Evolutionary conservation across 1,284 basidiomycete species (phyloP).

Genomic region (Trametes sp.): DNA sequence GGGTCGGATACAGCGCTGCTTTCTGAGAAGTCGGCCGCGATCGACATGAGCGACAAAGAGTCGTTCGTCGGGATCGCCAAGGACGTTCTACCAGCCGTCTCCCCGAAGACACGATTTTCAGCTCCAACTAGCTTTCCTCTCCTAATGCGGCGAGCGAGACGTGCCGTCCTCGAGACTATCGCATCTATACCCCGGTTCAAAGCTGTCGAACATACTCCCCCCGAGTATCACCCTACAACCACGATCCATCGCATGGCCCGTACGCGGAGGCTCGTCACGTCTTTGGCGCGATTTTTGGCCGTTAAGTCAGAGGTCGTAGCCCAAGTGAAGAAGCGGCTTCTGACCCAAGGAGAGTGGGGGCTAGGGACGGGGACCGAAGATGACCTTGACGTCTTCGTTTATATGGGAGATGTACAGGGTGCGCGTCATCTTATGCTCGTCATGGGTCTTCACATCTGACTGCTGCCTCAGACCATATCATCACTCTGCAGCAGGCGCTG

Average conservation of each 20-base stretch:
- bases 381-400: slow-evolving; percentile 79
- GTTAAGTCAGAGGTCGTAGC: slow-evolving; percentile 88
- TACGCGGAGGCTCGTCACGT: slow-evolving; percentile 84
- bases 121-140: slow-evolving; percentile 33
- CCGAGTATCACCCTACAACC: slow-evolving; percentile 42
- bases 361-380: slow-evolving; percentile 52
- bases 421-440: slow-evolving; percentile 25
- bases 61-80: slow-evolving; percentile 20
- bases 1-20: slow-evolving; percentile 5
- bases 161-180: slow-evolving; percentile 23
- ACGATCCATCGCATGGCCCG: slow-evolving; percentile 80
- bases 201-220: slow-evolving; percentile 25
- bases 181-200: slow-evolving; percentile 28
- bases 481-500: slow-evolving; percentile 87
- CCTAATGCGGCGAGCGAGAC: slow-evolving; percentile 31
- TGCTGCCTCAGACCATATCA: slow-evolving; percentile 79
- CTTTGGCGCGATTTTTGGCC: slow-evolving; percentile 78
- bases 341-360: slow-evolving; percentile 48
- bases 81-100: slow-evolving; percentile 9
- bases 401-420: slow-evolving; percentile 95
- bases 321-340: slow-evolving; percentile 79
- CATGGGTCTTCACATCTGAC: not conserved
- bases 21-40: slow-evolving; percentile 8
- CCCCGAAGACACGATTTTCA: slow-evolving; percentile 33
- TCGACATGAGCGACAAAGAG: slow-evolving; percentile 18